These are phyloP conservation scores for Mortierella sp. DNA, from an alignment of 371 early-diverging fungal genomes.

Conservation along the genomic window DNA sequence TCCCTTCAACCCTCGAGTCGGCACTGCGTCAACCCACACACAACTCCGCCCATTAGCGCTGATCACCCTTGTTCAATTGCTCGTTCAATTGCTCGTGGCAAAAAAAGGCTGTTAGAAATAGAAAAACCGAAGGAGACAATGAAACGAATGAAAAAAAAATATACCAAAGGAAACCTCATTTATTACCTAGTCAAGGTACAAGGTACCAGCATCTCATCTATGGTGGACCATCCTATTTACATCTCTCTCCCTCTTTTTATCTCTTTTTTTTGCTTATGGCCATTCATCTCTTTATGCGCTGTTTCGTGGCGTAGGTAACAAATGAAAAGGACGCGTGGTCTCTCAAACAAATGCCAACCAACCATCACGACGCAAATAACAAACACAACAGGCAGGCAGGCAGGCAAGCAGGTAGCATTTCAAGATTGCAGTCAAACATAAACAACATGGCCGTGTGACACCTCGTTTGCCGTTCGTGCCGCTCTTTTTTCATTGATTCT, in stretches of 20 bases:
- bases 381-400: background rate
- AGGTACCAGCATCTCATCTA: background rate
- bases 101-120: background rate
- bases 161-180: background rate
- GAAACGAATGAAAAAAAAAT: slow-evolving; percentile 1
- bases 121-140: too few relatives aligned
- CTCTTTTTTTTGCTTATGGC: background rate
- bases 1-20: background rate
- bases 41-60: background rate
- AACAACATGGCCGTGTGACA: too few relatives aligned
- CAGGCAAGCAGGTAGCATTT: too few relatives aligned
- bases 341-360: background rate
- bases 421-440: too few relatives aligned
- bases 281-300: background rate
- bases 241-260: background rate
- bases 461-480: too few relatives aligned
- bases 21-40: background rate
- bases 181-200: background rate
- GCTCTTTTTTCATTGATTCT: background rate
- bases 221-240: background rate
- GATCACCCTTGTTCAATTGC: slow-evolving; percentile 1
- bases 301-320: background rate
- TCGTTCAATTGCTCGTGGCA: slow-evolving; percentile 14
- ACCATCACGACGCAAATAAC: background rate
- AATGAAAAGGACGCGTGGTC: background rate